Evolutionary conservation across 2,329 filamentous ascomycete species (phyloP).

Genomic region (Colletotrichum sp.): DNA sequence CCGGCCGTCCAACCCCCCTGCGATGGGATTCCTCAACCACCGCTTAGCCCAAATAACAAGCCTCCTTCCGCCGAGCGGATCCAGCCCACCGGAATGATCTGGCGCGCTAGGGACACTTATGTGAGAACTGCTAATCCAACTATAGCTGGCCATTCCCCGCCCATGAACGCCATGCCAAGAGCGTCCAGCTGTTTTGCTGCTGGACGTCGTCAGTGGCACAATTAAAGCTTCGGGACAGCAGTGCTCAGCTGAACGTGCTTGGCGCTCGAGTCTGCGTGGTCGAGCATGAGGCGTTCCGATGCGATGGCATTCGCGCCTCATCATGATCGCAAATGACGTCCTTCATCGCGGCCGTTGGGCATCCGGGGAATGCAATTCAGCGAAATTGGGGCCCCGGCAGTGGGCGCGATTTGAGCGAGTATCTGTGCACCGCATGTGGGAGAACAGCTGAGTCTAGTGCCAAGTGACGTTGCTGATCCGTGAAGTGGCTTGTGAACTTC

Average conservation of each 20-base stretch:
- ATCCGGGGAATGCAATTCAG: not conserved
- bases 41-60: not conserved
- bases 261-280: not conserved
- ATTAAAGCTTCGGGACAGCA: not conserved
- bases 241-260: not conserved
- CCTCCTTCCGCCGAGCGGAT: not conserved
- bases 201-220: constrained; percentile 14
- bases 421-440: not conserved
- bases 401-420: not conserved
- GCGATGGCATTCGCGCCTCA: not conserved
- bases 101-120: not conserved
- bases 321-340: constrained; percentile 7
- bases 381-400: not conserved
- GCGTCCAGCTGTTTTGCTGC: not conserved
- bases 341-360: not conserved
- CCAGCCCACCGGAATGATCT: not conserved
- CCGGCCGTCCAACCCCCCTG: not conserved
- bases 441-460: not conserved
- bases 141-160: not conserved
- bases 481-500: not conserved
- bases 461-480: not conserved
- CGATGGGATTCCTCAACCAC: not conserved
- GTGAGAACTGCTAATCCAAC: not conserved
- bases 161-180: constrained; percentile 9
- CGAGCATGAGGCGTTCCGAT: not conserved